Percentiles rank a stretch among this genome's conserved stretches.
These are phyloP conservation scores for Neophaeococcomyces aloes DNA, from an alignment of 2,329 filamentous ascomycete species.

Conservation along the genomic window DNA sequence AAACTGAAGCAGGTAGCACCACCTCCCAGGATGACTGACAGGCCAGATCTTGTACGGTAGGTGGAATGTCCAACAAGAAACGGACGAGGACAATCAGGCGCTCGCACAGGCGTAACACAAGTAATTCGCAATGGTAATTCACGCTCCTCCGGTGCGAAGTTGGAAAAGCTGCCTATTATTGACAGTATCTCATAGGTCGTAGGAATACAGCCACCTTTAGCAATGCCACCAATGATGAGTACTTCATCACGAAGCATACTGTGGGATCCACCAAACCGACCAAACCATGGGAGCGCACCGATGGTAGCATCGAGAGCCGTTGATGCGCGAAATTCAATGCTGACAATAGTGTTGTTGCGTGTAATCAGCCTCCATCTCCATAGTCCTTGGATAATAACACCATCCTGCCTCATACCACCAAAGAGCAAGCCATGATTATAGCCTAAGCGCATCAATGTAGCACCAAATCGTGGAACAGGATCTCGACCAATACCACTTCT, in stretches of 20 bases:
- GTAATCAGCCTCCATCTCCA: constrained; percentile 53
- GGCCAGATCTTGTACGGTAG: constrained; percentile 35
- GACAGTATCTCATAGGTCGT: constrained; percentile 46
- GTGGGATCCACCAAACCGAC: constrained; percentile 43
- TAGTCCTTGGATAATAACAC: constrained; percentile 50
- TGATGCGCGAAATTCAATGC: constrained; percentile 18
- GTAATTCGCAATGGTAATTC: constrained; percentile 22
- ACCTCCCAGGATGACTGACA: constrained; percentile 60
- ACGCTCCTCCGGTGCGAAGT: constrained; percentile 18
- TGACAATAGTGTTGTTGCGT: constrained; percentile 28
- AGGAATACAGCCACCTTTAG: constrained; percentile 27
- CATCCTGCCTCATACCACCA: constrained; percentile 60
- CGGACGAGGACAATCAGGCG: constrained; percentile 42
- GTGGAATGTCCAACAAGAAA: constrained; percentile 61
- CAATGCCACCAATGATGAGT: constrained; percentile 45
- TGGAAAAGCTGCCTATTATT: constrained; percentile 23
- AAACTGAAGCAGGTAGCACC: constrained; percentile 86
- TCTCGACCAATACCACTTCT: constrained; percentile 25
- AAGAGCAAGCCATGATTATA: constrained; percentile 51
- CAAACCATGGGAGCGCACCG: constrained; percentile 25
- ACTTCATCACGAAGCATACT: constrained; percentile 36
- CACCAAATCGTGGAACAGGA: constrained; percentile 47
- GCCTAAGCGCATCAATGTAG: constrained; percentile 35
- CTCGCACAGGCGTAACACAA: constrained; percentile 22
- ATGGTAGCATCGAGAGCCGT: constrained; percentile 19